Base-by-base conservation (phyloP, 768 basidiomycete species). In the Leccinum subgranulosum region DNA sequence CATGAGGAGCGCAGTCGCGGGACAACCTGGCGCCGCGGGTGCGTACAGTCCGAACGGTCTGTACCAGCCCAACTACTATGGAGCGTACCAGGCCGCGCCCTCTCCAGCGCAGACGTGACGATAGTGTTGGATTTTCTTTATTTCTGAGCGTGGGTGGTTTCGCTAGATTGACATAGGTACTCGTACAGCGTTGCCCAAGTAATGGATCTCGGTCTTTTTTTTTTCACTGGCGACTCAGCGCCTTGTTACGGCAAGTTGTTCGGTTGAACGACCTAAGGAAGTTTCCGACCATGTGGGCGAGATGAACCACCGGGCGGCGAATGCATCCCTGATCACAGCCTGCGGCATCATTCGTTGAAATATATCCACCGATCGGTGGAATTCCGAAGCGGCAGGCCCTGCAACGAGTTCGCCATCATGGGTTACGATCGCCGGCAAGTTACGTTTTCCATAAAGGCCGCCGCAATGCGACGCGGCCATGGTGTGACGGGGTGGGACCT, bases 31-130 rank as follows among this genome's bases (percentile, higher is more conserved):
- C n/a, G n/a, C n/a, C n/a, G n/a, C n/a, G n/a, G n/a, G n/a, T n/a
- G n/a, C n/a, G n/a, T n/a, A n/a, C n/a, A n/a, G n/a, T n/a, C n/a
- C n/a, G n/a, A 54, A 54, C 9, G 53, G 55, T 6, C n/a, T 62
- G 57, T 74, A 69, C 47, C 72, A 68, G 33, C 64, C 72, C 36
- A 66, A 62, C 31, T 73, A 73, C 55, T 72, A 74, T 23, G 71
- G 71, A 51, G 6, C 68, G n/a, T 72, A 72, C 23, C 71, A 73
- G 31, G 55, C 72, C 14, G 66, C 67, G 33, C 67, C 71, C 1
- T 73, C 71, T 2, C 67, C 71, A 4, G 71, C 71, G 17, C 71
- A 74, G 39, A 65, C 68, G 19, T 71, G 53, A 67, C 21, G 46
- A 6, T 27, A 15, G 29, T 9, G 23, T 48, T 15, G 47, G 15